Evolutionary conservation across 257 asterid species (phyloP), one percentile per base, ranked within the genome.

Genomic region (Nicotiana knightiana): DNA sequence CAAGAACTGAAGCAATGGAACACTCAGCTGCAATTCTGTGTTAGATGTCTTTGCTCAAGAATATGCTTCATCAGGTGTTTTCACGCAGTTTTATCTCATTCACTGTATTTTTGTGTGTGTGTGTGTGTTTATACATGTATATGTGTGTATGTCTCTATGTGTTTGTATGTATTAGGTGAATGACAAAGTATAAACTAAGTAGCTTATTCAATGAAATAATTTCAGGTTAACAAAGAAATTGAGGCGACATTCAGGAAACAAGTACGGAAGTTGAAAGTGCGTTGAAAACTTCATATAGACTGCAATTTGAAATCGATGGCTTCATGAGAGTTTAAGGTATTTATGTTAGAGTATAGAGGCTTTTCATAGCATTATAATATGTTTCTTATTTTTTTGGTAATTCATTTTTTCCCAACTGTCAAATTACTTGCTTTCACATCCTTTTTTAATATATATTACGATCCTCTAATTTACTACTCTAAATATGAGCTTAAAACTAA

Each of bases 151-250:
- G 24, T 21, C 24, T 21, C 24, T 21, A 21, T 21, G 24, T 21
- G 24, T 21, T 21, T 21, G 24, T 21, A 21, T 21, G 24, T 21
- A 21, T 21, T 21, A 21, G 24, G 24, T 21, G 24, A 21, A 21
- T 21, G 24, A 21, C 24, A 21, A 21, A 21, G 24, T 21, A 21
- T 21, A 21, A 21, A 21, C 24, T 21, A 21, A 21, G 24, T 21
- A 6, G 9, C 55, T 67, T 71, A 8, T 4, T 59, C 13, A 35
- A 5, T 33, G 30, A 17, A 24, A 65, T 62, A 21, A 21, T 80
- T 76, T 55, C 80, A 86, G 90, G 86, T 88, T 21, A 88, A 88
- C 63, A 84, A 83, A 73, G 90, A 87, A 43, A 88, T 88, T 67
- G 90, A 87, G 81, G 83, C 16, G 71, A 85, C 32, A 85, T 88